Evolutionary conservation across 768 basidiomycete genomes (phyloP), one percentile per base, ranked within the genome.

Genomic region (Serendipita vermifera): DNA sequence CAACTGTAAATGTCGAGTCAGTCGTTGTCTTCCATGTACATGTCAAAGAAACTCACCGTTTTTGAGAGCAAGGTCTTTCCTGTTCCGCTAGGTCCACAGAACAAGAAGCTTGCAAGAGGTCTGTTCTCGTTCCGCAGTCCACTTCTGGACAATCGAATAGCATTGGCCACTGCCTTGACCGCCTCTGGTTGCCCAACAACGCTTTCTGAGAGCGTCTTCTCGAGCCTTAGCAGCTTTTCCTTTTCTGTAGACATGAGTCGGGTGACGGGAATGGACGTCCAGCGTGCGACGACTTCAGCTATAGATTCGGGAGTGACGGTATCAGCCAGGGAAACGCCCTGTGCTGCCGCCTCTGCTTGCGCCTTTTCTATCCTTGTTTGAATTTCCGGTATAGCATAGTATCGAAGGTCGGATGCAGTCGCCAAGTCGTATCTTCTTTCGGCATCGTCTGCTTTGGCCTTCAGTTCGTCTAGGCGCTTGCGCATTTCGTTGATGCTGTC

Each of bases 131-230:
- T 89, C 38, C 86, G 77, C n/a, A 99, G 73, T n/a, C 94, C 94
- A 62, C 88, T 90, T 51, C 94, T 79, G 24, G 90, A 93, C 38
- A 98, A 70, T 41, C 94, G 80, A 62, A 98, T 87, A 2, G 94
- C 94, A 65, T 94, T 91, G 7, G 91, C 85, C 32, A 97, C 90
- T 3, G 94, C 84, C 63, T 83, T 87, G 60, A 96, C 85, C 3
- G 92, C 93, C 61, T 92, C 86, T 1, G 79, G 79, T 67, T 98
- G 94, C 0, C 94, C 92, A 40, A 97, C 82, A 17, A 97, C 89
- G 33, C 77, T 80, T 55, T 76, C 70, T 22, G 79, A 72, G 36
- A 99, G 73, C 33, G 85, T 77, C 66, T 83, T 85, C 70, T 98
- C 94, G 84, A 98, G 81, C 64, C 75, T 72, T 36, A 91, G 69